Evolutionary conservation across 176 grass and related monocot species (phyloP).

Genomic region (Triticum turgidum): DNA sequence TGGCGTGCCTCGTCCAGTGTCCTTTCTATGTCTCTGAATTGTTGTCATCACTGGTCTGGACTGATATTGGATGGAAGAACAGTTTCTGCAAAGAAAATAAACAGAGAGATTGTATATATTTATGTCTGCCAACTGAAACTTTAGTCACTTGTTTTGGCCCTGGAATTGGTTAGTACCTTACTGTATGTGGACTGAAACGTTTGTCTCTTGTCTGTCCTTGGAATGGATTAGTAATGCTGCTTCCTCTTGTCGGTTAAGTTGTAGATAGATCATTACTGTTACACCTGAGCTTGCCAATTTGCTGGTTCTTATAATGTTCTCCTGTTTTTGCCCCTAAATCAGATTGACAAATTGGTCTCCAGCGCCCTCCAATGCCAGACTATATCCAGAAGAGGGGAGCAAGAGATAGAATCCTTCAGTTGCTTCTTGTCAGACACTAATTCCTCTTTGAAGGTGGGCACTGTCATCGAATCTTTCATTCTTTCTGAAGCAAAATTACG

Average conservation of each 20-base stretch:
- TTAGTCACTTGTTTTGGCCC: no score
- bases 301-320: neutral
- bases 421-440: slow-evolving; percentile 58
- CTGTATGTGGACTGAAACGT: neutral
- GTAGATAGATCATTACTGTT: neutral
- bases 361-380: slow-evolving; percentile 48
- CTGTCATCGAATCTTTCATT: slow-evolving; percentile 19
- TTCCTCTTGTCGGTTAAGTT: neutral
- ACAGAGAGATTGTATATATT: neutral
- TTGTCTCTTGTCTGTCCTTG: neutral
- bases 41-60: neutral
- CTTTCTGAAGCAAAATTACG: neutral
- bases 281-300: slow-evolving; percentile 1
- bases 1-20: neutral
- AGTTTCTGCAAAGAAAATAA: neutral
- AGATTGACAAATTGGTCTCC: slow-evolving; percentile 75
- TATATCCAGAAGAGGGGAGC: slow-evolving; percentile 45
- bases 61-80: neutral
- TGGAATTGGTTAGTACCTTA: neutral
- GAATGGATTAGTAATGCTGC: neutral
- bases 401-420: slow-evolving; percentile 79
- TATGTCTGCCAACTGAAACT: neutral
- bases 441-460: slow-evolving; percentile 70
- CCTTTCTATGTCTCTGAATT: neutral
- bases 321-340: neutral